These are phyloP conservation scores for Corymbia maculata DNA, from an alignment of 345 rosid genomes.

Conservation along the genomic window DNA sequence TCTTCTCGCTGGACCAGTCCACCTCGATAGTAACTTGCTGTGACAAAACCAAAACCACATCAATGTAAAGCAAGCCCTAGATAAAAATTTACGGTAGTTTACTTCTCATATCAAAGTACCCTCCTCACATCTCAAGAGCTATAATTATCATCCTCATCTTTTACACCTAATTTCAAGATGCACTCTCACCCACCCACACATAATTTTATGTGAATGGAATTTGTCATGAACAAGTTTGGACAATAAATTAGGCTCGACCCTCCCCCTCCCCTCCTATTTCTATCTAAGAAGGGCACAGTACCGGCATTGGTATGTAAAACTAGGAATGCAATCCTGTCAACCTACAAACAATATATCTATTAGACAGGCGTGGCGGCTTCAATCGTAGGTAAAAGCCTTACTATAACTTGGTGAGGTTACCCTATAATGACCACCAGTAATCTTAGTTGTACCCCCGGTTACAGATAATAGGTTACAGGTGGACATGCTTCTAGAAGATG, in stretches of 20 bases:
- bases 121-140: neutral
- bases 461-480: neutral
- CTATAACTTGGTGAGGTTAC: no score
- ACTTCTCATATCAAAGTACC: neutral
- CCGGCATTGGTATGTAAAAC: neutral
- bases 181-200: neutral
- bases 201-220: neutral
- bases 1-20: neutral
- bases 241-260: neutral
- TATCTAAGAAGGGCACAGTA: neutral
- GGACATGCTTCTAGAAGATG: neutral
- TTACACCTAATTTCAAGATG: neutral
- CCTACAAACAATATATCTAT: no score
- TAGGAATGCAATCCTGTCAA: no score
- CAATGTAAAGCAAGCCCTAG: neutral
- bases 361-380: no score
- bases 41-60: neutral
- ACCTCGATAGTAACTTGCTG: neutral
- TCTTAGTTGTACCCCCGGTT: no score
- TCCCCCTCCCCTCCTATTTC: neutral
- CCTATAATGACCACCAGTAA: no score
- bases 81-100: neutral
- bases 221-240: neutral
- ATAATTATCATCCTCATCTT: neutral
- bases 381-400: no score